Conservation (phyloP, 1,284 basidiomycete genomes). For the Apiotrichum montevideense region DNA sequence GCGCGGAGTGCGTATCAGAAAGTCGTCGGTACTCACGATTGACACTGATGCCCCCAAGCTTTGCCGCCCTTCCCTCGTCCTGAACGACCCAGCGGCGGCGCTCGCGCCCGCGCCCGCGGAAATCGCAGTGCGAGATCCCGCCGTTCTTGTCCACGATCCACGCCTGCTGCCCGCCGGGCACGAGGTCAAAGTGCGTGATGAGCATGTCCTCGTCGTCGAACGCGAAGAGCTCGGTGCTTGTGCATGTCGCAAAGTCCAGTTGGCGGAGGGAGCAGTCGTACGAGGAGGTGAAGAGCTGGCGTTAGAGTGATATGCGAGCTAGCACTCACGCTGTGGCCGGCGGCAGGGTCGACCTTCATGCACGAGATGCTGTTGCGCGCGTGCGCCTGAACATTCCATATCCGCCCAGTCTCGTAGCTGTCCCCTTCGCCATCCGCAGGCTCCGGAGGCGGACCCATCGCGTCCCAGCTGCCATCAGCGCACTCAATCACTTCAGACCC, state of each 20-base stretch:
- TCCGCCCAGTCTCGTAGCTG: conserved; percentile 27
- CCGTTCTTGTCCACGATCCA: conserved; percentile 49
- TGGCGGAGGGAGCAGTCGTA: conserved; percentile 50
- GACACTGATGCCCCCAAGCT: conserved; percentile 45
- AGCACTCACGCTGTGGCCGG: conserved; percentile 39
- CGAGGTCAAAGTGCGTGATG: conserved; percentile 49
- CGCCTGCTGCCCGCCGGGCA: conserved; percentile 43
- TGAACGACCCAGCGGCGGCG: conserved; percentile 40
- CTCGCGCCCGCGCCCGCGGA: conserved; percentile 33
- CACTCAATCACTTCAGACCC: conserved; percentile 20
- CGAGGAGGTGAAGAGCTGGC: conserved; percentile 46
- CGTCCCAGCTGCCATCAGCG: conserved; percentile 36
- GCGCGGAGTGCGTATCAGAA: no score
- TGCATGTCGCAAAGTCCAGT: conserved; percentile 44
- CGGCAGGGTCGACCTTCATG: conserved; percentile 45
- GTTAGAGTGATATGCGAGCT: no score
- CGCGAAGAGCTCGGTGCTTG: conserved; percentile 46
- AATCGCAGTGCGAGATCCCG: conserved; percentile 48
- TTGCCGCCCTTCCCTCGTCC: conserved; percentile 38
- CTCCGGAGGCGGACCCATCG: conserved; percentile 21
- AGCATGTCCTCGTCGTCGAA: conserved; percentile 46
- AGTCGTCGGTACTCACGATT: conserved; percentile 37
- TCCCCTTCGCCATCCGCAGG: conserved; percentile 23
- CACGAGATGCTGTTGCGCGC: conserved; percentile 41
- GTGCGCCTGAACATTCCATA: conserved; percentile 48